Base-by-base conservation (phyloP, 352 stramenopile genomes). In the Pythium pyrilobum region DNA sequence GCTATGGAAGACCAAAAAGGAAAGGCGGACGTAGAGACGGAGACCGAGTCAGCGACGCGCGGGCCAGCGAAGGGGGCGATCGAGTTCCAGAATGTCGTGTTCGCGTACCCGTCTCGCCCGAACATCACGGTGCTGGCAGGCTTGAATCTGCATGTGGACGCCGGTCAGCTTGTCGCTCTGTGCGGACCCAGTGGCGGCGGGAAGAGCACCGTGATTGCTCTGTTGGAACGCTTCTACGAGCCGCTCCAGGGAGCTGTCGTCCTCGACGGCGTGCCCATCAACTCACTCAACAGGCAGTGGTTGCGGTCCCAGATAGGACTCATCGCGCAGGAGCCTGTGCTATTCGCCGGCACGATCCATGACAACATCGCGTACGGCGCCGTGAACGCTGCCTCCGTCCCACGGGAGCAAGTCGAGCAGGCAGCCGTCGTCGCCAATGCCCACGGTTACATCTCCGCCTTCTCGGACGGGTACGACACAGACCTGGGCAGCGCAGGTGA, bases 391-490 rank as follows among this genome's bases (percentile, higher is more conserved):
- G 16, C 25, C 1, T 2, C 12, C 3, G 51, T 52, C 4, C 74
- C 25, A 1, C 49, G 67, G 28, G 76, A 86, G 3, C 83, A 95
- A 46, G 72, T 98, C 53, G 64, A 87, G 18, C 52, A 76, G 25
- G 95, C 93, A 18, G 90, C 92, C 2, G 65, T 82, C 43, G 61
- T 96, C 13, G 95, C 95, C 24, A 96, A 98, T 55, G 92, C 92
- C 1, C 76, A 97, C 57, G 69, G 81, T 16, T 99, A 98, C 61
- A 97, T 98, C 66, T 67, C 67, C 0, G 52, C 52, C 4, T 89
- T 98, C 34, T 78, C 92, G 9, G 85, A 98, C n/a, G 81, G 85
- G 12, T 98, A 94, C 65, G 77, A 97, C 27, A 98, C 95, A 5
- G 64, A 85, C 12, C 88, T 99, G 12, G 93, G 96, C 13, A 90